phyloP scores from a whole-genome alignment of 2,329 filamentous ascomycete species.

The Leptographium radiaticola region DNA sequence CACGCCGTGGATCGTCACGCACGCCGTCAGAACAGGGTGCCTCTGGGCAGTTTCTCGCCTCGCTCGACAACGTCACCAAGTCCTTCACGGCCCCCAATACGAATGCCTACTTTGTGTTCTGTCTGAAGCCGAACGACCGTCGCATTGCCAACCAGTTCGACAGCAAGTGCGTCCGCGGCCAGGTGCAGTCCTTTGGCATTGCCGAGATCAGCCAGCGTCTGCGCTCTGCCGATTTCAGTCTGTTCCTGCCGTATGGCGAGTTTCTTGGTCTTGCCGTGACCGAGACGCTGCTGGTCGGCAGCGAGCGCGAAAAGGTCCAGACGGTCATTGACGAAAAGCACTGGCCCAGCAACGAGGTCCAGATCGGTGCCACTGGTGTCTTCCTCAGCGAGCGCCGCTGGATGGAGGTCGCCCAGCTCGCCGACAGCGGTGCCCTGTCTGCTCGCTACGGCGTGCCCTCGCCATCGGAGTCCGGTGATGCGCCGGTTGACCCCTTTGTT shows the following conservation, averaged over 20 bases:
- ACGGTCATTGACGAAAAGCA: constrained; percentile 82
- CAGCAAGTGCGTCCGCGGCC: constrained; percentile 91
- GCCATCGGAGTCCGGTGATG: constrained; percentile 50
- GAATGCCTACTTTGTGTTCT: constrained; percentile 94
- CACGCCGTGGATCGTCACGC: constrained; percentile 12
- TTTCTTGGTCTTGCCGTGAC: constrained; percentile 81
- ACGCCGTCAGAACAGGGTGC: constrained; percentile 59
- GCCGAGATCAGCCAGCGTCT: constrained; percentile 92
- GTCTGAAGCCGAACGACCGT: constrained; percentile 90
- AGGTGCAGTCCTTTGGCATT: constrained; percentile 91
- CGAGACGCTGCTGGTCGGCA: constrained; percentile 77
- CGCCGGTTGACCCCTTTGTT: constrained; percentile 45
- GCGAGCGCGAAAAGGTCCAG: constrained; percentile 83
- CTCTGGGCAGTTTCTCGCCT: constrained; percentile 80
- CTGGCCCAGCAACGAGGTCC: constrained; percentile 86
- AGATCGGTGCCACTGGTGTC: constrained; percentile 81
- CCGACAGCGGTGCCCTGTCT: constrained; percentile 44
- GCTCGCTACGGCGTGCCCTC: constrained; percentile 41
- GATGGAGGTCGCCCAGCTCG: constrained; percentile 73
- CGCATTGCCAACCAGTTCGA: constrained; percentile 98
- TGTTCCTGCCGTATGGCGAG: constrained; percentile 92
- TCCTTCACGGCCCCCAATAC: constrained; percentile 70
- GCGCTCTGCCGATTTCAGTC: constrained; percentile 83
- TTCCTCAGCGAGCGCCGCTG: constrained; percentile 95
- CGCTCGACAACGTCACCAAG: constrained; percentile 81